Conservation (phyloP, 345 rosid species). For the Punica granatum region DNA sequence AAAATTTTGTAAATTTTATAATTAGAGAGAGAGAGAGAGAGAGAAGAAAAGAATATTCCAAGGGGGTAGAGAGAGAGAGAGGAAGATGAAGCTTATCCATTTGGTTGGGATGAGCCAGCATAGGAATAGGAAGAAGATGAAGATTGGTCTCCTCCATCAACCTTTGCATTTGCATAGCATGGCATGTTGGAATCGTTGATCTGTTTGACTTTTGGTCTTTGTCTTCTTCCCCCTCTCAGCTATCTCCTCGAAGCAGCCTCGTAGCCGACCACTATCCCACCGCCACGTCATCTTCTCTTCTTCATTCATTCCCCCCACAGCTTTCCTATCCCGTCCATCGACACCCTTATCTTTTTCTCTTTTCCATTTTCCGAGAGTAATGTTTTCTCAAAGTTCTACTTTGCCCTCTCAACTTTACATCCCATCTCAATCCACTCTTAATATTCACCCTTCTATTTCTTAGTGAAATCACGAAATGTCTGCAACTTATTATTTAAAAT, state of each 20-base stretch:
- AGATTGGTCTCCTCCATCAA: neutral
- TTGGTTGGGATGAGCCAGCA: neutral
- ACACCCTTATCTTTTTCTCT: neutral
- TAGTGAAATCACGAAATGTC: too few species aligned
- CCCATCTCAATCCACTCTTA: neutral
- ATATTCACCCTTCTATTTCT: too few species aligned
- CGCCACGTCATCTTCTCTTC: neutral
- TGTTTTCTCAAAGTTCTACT: neutral
- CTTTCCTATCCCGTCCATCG: neutral
- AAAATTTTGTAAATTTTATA: too few species aligned
- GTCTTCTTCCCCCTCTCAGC: neutral
- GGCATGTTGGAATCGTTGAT: conserved; percentile 1
- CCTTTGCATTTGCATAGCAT: neutral
- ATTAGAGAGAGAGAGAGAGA: too few species aligned
- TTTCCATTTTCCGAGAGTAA: neutral
- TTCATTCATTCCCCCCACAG: too few species aligned
- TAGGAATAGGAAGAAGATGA: neutral
- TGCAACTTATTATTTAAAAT: too few species aligned
- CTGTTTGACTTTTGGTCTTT: conserved; percentile 6
- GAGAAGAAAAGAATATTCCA: neutral
- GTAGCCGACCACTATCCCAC: neutral
- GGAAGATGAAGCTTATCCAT: neutral
- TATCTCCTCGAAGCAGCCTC: neutral
- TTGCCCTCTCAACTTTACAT: neutral
- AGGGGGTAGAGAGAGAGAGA: neutral